Evolutionary conservation across 1,284 basidiomycete species (phyloP).

Genomic region (Paramarasmius palmivorus): DNA sequence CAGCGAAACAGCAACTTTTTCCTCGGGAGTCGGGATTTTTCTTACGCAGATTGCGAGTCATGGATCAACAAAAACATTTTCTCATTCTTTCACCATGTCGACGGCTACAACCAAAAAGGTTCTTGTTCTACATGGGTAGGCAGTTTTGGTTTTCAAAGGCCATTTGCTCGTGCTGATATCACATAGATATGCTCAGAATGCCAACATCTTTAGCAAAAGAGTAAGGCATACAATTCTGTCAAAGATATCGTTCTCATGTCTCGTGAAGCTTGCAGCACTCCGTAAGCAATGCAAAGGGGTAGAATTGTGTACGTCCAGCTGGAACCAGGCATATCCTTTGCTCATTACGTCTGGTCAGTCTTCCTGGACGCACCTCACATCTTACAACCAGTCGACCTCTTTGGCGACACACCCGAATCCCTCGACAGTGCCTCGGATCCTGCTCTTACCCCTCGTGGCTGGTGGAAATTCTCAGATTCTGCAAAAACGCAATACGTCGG

Average conservation of each 20-base stretch:
- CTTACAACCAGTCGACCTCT: constrained; percentile 70
- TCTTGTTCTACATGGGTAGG: constrained; percentile 62
- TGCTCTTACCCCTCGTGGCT: constrained; percentile 71
- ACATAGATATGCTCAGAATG: constrained; percentile 80
- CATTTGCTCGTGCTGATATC: neutral
- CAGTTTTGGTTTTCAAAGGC: constrained; percentile 16
- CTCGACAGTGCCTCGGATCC: constrained; percentile 52
- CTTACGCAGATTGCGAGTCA: no score
- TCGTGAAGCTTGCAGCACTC: constrained; percentile 68
- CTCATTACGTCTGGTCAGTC: constrained; percentile 44
- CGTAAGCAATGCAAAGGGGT: constrained; percentile 71
- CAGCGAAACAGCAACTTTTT: no score
- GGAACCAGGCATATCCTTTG: neutral
- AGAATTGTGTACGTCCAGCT: constrained; percentile 58
- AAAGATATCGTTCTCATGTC: constrained; percentile 12
- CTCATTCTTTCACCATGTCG: no score
- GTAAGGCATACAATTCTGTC: constrained; percentile 39
- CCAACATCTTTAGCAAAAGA: constrained; percentile 76
- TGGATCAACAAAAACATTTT: no score
- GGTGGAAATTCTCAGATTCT: constrained; percentile 65
- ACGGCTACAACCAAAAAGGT: constrained; percentile 35
- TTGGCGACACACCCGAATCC: constrained; percentile 58
- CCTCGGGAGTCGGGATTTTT: no score
- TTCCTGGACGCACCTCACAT: constrained; percentile 82
- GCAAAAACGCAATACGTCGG: constrained; percentile 55